Evolutionary conservation across 192 early-diverging fungal genomes (phyloP), one percentile per base, ranked within the genome.

Genomic region (Coemansia sp.): DNA sequence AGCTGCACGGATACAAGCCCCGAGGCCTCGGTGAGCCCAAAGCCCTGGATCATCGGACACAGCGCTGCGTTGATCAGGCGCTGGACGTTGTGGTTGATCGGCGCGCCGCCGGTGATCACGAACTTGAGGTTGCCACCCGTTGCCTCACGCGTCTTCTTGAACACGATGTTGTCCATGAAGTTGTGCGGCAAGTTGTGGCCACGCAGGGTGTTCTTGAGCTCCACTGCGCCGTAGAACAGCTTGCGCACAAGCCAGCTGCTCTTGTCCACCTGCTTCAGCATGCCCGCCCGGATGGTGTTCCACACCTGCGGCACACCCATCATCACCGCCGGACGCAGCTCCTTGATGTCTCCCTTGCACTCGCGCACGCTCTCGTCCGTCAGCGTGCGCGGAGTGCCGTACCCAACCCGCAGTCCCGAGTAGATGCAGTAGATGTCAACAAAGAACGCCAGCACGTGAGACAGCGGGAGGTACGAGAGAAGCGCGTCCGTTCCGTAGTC

Each of bases 221-320:
- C 85, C 62, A 88, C 90, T 1, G 93, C 92, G 11, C 80, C 77
- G 45, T 90, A 67, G 71, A 98, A 97, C 9, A 97, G 83, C 65
- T 77, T 86, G 55, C 90, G 90, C 14, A 87, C 79, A 0, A 91
- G 68, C 61, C 64, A 70, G 16, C 83, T 81, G 20, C 78, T 84
- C 14, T 87, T 55, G 42, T 90, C 89, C 38, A 88, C 87, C 70
- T 88, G 87, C 61, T 86, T 75, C 59, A 90, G 68, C 53, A 97
- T 88, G 40, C 90, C 92, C 73, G 96, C 95, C 42, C 94, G 88
- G 72, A 98, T 98, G 20, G 89, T 88, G 71, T 92, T 91, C 92
- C 92, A 93, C 7, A 93, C 91, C 61, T 90, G 89, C 22, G 92
- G 92, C 5, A 93, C 92, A 70, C 92, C 92, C 61, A 87, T 84